phyloP scores from a whole-genome alignment of 495 filamentous ascomycete genomes.

The Lepidopterella palustris region DNA sequence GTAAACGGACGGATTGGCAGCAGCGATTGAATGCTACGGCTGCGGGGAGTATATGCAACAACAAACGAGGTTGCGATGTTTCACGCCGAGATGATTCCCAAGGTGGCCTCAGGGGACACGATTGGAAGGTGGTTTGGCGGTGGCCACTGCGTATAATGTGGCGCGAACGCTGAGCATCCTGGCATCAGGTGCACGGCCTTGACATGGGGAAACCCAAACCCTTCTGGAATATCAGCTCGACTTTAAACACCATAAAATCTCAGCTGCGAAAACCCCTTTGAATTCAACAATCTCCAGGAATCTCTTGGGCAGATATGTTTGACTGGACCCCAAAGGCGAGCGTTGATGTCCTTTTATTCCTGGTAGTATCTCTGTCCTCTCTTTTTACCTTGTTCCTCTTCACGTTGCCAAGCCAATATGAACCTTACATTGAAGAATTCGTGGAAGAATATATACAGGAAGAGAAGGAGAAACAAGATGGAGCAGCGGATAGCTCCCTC shows the following conservation, averaged over 20 bases:
- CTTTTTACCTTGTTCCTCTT: slow-evolving; percentile 18
- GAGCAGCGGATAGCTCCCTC: not conserved
- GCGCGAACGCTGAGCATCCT: not conserved
- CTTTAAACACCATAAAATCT: not conserved
- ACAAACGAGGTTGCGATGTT: slow-evolving; percentile 1
- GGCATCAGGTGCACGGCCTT: too few species aligned
- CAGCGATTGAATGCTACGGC: not conserved
- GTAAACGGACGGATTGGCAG: not conserved
- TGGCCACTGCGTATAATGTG: not conserved
- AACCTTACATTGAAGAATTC: slow-evolving; percentile 9
- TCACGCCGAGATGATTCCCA: not conserved
- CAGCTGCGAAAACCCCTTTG: not conserved
- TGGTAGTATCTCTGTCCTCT: slow-evolving; percentile 7
- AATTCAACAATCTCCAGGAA: not conserved
- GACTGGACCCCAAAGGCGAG: not conserved
- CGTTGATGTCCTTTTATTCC: slow-evolving; percentile 12
- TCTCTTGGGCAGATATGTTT: not conserved
- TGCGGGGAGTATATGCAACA: not conserved
- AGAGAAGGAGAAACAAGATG: not conserved
- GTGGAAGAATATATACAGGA: slow-evolving; percentile 15
- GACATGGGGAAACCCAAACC: not conserved
- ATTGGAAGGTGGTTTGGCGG: not conserved
- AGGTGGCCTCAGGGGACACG: not conserved
- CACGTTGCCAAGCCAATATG: slow-evolving; percentile 24
- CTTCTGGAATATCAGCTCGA: not conserved